Conservation (phyloP, 2,329 filamentous ascomycete genomes). For the Fusarium sp. region DNA sequence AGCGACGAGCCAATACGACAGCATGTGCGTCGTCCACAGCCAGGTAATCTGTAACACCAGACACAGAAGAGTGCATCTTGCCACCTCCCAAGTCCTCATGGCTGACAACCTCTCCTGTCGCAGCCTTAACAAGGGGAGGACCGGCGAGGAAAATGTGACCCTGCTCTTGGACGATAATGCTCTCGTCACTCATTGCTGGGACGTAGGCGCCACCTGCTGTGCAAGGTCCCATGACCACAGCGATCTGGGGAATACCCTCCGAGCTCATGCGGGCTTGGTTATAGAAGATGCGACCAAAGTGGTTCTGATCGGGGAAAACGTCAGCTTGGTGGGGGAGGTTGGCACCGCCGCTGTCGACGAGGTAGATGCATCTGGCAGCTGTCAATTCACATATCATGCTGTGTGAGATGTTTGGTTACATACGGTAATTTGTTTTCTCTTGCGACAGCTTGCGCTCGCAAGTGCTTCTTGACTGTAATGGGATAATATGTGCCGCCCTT, state of each 20-base stretch:
- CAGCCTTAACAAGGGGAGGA: conserved; percentile 93
- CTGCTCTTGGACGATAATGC: conserved; percentile 93
- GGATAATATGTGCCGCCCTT: conserved; percentile 98
- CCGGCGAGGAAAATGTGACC: conserved; percentile 98
- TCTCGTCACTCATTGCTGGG: conserved; percentile 96
- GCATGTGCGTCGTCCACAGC: conserved; percentile 95
- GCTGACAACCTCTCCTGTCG: conserved; percentile 90
- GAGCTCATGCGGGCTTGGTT: conserved; percentile 96
- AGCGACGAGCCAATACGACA: conserved; percentile 83
- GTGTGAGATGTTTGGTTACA: conserved; percentile 40
- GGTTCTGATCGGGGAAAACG: conserved; percentile 93
- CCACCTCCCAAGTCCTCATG: conserved; percentile 93
- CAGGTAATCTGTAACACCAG: conserved; percentile 93
- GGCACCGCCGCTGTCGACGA: conserved; percentile 94
- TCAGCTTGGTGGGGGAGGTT: conserved; percentile 95
- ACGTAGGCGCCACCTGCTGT: conserved; percentile 97
- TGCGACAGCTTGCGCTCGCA: conserved; percentile 90
- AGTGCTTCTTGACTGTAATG: conserved; percentile 96
- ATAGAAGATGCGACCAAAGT: conserved; percentile 98
- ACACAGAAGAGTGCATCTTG: conserved; percentile 87
- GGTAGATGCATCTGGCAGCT: conserved; percentile 78
- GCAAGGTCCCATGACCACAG: conserved; percentile 96
- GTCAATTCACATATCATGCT: background rate
- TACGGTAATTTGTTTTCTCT: conserved; percentile 82
- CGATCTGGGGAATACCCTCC: conserved; percentile 88